Percentiles rank a stretch among this genome's conserved stretches.
Evolutionary conservation across 805 yeast species (phyloP).

Genomic region (Lipomyces chichibuensis): DNA sequence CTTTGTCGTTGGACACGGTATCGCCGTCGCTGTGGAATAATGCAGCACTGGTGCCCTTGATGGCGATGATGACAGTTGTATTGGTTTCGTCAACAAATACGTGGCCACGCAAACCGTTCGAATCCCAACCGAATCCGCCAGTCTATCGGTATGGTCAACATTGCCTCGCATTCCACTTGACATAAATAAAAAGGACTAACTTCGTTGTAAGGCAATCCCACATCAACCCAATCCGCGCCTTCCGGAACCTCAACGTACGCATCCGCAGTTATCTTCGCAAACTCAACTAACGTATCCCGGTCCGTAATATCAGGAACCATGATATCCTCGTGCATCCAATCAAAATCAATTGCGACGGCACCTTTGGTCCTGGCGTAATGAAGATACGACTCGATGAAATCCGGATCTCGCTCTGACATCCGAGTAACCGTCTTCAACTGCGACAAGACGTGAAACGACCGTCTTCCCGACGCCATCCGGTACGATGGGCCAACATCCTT

Average conservation of each 20-base stretch:
- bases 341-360: slow-evolving; percentile 23
- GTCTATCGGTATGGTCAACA: slow-evolving; percentile 36
- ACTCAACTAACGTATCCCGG: slow-evolving; percentile 66
- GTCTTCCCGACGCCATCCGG: slow-evolving; percentile 8
- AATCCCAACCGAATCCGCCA: slow-evolving; percentile 82
- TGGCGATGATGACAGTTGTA: slow-evolving; percentile 68
- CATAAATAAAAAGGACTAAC: slow-evolving; percentile 2
- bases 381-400: slow-evolving; percentile 66
- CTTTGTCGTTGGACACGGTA: slow-evolving; percentile 79
- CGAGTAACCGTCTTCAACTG: slow-evolving; percentile 40
- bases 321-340: slow-evolving; percentile 32
- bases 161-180: not conserved
- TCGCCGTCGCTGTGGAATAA: slow-evolving; percentile 56
- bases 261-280: slow-evolving; percentile 87
- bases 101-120: slow-evolving; percentile 86
- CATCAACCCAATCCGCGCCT: slow-evolving; percentile 86
- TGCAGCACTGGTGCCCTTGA: slow-evolving; percentile 90
- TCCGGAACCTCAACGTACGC: slow-evolving; percentile 83
- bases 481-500: slow-evolving; percentile 26
- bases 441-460: slow-evolving; percentile 16
- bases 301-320: slow-evolving; percentile 76
- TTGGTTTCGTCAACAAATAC: slow-evolving; percentile 69
- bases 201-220: slow-evolving; percentile 43
- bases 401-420: slow-evolving; percentile 56
- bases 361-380: slow-evolving; percentile 52